Evolutionary conservation across 2,329 filamentous ascomycete genomes (phyloP).

Genomic region (Albifimbria verrucaria): DNA sequence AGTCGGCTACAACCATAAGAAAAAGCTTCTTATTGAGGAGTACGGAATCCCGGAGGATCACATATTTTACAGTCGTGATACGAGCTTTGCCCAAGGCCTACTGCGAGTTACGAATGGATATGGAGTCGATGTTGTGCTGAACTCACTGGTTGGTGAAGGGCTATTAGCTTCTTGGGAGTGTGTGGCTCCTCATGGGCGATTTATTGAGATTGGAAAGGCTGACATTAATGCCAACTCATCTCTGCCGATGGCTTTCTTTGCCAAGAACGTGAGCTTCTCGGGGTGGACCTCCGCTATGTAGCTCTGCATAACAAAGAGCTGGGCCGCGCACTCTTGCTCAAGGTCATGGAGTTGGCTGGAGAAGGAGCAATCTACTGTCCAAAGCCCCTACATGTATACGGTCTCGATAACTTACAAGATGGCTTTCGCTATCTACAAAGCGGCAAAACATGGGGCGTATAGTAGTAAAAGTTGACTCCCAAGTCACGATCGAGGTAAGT

Average conservation of each 20-base stretch:
- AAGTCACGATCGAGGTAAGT: not conserved
- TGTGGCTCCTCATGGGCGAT: slow-evolving; percentile 27
- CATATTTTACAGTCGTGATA: slow-evolving; percentile 26
- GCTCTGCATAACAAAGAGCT: not conserved
- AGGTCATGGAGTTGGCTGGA: slow-evolving; percentile 6
- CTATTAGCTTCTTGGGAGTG: slow-evolving; percentile 29
- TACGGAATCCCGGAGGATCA: slow-evolving; percentile 24
- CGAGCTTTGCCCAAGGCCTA: slow-evolving; percentile 23
- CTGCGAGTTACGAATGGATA: slow-evolving; percentile 18
- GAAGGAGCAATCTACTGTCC: slow-evolving; percentile 6
- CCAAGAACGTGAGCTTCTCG: slow-evolving; percentile 14
- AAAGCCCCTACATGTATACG: slow-evolving; percentile 2
- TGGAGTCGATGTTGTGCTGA: slow-evolving; percentile 33
- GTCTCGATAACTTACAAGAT: not conserved
- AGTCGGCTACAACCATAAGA: slow-evolving; percentile 23
- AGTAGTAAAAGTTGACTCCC: not conserved
- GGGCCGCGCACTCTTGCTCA: slow-evolving; percentile 5
- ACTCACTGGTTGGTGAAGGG: slow-evolving; percentile 25
- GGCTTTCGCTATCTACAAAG: slow-evolving; percentile 15
- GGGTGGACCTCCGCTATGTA: slow-evolving; percentile 13
- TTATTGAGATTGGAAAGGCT: slow-evolving; percentile 32
- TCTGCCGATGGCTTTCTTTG: slow-evolving; percentile 12
- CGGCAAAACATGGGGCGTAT: slow-evolving; percentile 10
- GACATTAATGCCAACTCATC: slow-evolving; percentile 18
- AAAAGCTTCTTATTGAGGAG: slow-evolving; percentile 18